Evolutionary conservation across 495 filamentous ascomycete species (phyloP).

Genomic region (Schizothecium vesticola): DNA sequence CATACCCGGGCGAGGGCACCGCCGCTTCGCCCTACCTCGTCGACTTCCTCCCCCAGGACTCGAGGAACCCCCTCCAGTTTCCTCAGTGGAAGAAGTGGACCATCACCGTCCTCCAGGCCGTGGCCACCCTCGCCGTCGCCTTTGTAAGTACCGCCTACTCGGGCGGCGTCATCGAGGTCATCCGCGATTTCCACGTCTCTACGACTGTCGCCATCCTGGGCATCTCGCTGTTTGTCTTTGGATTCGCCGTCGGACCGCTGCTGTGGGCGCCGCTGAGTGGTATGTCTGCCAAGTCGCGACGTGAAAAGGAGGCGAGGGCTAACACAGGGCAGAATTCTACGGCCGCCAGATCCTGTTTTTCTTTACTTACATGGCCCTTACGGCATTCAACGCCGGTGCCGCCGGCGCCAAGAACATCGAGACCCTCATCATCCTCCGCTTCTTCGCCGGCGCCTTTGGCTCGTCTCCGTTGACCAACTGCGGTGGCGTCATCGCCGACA

Average conservation of each 20-base stretch:
- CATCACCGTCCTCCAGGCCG: constrained; percentile 58
- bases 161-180: constrained; percentile 61
- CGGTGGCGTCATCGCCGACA: constrained; percentile 70
- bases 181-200: constrained; percentile 53
- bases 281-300: constrained; percentile 9
- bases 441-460: constrained; percentile 76
- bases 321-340: constrained; percentile 41
- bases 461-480: constrained; percentile 67
- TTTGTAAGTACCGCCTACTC: constrained; percentile 74
- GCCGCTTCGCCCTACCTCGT: constrained; percentile 68
- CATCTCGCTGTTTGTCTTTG: constrained; percentile 68
- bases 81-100: constrained; percentile 58
- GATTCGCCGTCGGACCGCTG: constrained; percentile 63
- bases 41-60: constrained; percentile 67
- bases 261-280: constrained; percentile 57
- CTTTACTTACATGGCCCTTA: constrained; percentile 55
- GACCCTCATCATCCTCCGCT: constrained; percentile 66
- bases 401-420: constrained; percentile 57
- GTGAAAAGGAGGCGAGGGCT: constrained; percentile 4
- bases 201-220: constrained; percentile 59
- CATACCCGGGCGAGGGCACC: constrained; percentile 66
- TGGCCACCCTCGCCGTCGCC: constrained; percentile 67
- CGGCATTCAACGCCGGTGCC: constrained; percentile 64
- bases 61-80: constrained; percentile 68
- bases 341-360: constrained; percentile 68